phyloP scores from a whole-genome alignment of 352 stramenopile genomes.

The Phytopythium mirpurense region DNA sequence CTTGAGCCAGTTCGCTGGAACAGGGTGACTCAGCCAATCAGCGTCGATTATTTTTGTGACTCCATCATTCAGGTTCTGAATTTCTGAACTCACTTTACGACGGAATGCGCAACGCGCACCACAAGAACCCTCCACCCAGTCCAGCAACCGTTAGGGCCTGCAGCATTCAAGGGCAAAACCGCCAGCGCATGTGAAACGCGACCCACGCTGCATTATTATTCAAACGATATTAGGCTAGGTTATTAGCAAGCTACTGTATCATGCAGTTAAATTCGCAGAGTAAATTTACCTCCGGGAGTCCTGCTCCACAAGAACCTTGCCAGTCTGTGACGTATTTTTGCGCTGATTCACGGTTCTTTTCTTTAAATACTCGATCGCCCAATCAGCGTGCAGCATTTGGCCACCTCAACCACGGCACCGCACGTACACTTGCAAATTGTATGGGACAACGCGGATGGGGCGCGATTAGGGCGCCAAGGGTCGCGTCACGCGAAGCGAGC shows the following conservation, averaged over 20 bases:
- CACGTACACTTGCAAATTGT: background rate
- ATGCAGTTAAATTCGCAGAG: too few species aligned
- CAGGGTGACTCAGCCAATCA: conserved; percentile 7
- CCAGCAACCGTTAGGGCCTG: too few species aligned
- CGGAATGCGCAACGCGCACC: conserved; percentile 7
- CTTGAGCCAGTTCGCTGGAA: conserved; percentile 5
- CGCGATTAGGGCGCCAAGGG: background rate
- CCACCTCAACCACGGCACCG: background rate
- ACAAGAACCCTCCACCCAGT: conserved; percentile 4
- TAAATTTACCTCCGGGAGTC: too few species aligned
- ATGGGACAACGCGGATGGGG: background rate
- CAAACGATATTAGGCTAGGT: too few species aligned
- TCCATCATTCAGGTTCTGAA: background rate
- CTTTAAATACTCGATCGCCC: background rate
- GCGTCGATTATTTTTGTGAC: background rate
- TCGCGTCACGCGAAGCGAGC: conserved; percentile 2
- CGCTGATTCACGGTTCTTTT: background rate
- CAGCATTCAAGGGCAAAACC: too few species aligned
- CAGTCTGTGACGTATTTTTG: background rate
- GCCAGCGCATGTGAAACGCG: too few species aligned
- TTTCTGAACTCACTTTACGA: too few species aligned
- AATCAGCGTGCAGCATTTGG: background rate
- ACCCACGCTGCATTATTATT: too few species aligned
- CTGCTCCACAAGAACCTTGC: conserved; percentile 1
- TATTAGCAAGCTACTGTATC: too few species aligned